Conservation (phyloP, 2,329 filamentous ascomycete species). For the Coleophoma crateriformis region DNA sequence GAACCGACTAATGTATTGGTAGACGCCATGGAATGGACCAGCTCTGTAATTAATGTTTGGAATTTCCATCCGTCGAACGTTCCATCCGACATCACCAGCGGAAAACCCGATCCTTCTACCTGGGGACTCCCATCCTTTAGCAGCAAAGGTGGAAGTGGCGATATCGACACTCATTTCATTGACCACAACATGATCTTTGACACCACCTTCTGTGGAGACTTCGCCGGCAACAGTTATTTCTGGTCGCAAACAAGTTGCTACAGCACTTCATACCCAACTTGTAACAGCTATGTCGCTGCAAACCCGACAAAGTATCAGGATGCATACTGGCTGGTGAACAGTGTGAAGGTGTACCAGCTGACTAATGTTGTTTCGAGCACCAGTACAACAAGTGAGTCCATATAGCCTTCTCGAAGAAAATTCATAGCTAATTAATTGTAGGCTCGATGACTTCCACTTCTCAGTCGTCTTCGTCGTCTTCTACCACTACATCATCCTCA, state of each 20-base stretch:
- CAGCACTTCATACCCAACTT: slow-evolving; percentile 54
- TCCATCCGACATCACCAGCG: slow-evolving; percentile 50
- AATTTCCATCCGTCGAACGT: slow-evolving; percentile 43
- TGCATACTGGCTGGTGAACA: slow-evolving; percentile 27
- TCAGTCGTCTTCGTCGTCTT: too few relatives aligned
- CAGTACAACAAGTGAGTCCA: too few relatives aligned
- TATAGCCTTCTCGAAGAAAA: too few relatives aligned
- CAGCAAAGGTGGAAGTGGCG: slow-evolving; percentile 53
- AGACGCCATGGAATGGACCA: slow-evolving; percentile 48
- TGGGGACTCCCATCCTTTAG: slow-evolving; percentile 63
- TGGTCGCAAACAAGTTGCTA: slow-evolving; percentile 33
- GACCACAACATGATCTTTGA: slow-evolving; percentile 72
- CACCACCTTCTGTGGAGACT: slow-evolving; percentile 80
- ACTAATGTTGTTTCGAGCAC: too few relatives aligned
- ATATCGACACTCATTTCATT: slow-evolving; percentile 63
- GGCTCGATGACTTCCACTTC: too few relatives aligned
- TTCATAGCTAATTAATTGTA: too few relatives aligned
- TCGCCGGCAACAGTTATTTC: slow-evolving; percentile 52
- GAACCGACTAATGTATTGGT: too few relatives aligned
- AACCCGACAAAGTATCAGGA: slow-evolving; percentile 66
- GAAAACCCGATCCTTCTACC: slow-evolving; percentile 52
- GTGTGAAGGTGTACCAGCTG: neutral
- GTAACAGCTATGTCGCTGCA: slow-evolving; percentile 63
- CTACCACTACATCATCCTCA: too few relatives aligned
- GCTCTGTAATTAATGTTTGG: slow-evolving; percentile 39